Conservation (phyloP, 1,139 yeast species). For the Pichia sp. region DNA sequence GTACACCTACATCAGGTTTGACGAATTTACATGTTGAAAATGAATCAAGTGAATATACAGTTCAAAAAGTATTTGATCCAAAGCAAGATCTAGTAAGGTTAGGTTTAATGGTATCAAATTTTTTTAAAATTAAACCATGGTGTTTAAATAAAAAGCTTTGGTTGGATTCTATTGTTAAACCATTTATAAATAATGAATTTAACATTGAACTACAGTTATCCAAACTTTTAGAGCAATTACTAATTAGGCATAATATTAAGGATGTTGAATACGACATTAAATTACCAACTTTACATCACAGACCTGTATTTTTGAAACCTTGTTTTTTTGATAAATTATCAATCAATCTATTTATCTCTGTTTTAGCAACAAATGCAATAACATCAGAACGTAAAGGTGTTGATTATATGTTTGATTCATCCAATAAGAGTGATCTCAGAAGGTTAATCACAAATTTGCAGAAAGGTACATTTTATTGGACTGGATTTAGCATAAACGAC, state of each 20-base stretch:
- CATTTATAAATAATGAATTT: conserved; percentile 36
- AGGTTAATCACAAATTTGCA: conserved; percentile 55
- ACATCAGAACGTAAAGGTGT: conserved; percentile 61
- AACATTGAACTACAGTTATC: conserved; percentile 39
- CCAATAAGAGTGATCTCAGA: conserved; percentile 48
- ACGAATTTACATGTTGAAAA: conserved; percentile 51
- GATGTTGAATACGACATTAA: conserved; percentile 50
- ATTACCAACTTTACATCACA: conserved; percentile 55
- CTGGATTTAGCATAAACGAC: conserved; percentile 57
- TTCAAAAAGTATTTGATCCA: conserved; percentile 35
- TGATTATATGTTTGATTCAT: conserved; percentile 65
- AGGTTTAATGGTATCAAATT: conserved; percentile 48
- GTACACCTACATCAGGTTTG: conserved; percentile 69
- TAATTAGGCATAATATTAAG: conserved; percentile 48
- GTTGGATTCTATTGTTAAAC: conserved; percentile 41
- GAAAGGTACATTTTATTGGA: conserved; percentile 68
- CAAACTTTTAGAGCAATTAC: conserved; percentile 38
- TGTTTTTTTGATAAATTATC: conserved; percentile 56
- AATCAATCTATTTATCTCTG: conserved; percentile 57
- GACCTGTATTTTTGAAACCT: conserved; percentile 51
- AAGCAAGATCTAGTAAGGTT: conserved; percentile 48
- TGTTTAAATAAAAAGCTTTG: conserved; percentile 41
- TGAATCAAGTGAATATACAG: conserved; percentile 31
- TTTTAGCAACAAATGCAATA: conserved; percentile 65
- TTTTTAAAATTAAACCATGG: conserved; percentile 58